Base-by-base conservation (phyloP, 1,284 basidiomycete genomes). In the Violaceomyces palustris region DNA sequence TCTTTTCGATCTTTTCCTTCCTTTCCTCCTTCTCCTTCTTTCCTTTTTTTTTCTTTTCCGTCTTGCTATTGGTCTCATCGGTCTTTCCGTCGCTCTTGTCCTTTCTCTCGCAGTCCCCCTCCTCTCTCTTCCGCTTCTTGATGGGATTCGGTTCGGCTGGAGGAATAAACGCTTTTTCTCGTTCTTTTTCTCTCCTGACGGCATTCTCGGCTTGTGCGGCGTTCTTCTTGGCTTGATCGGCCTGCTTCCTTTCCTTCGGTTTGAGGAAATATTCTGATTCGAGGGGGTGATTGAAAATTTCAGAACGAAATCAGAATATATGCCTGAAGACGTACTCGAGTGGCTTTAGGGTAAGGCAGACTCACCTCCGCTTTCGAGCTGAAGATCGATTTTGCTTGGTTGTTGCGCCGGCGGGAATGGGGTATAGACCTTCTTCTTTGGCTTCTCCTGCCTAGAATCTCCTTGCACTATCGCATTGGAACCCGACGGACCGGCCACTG, bases 361-460 rank as follows among this genome's bases (percentile, higher is more conserved):
- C 75, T 97, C 97, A 74, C 97, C 93, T 23, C 93, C 93, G 4
- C 86, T 87, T 73, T 96, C 92, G 61, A 98, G 79, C 79, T 97
- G 87, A 43, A 92, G 74, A 75, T 99, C 93, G 70, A 97, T 79
- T 84, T 98, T 98, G 67, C 89, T 84, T 27, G 90, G 92, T 60
- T 83, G 80, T 68, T 94, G 94, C 5, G 92, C 79, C 21, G 94
- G 94, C 24, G 94, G 94, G 83, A 98, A 99, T 3, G 94, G 94
- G 11, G 94, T 99, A 75, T 98, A 99, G n/a, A 85, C 80, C 75
- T 97, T 97, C 81, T 96, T 91, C 69, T 83, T 80, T 19, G 57
- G 63, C 41, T 70, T 61, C 21, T 49, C 30, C 32, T 79, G 78
- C 64, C 82, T 82, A 38, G 77, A 74, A 23, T 21, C 45, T 35